Percentiles rank a stretch among this genome's conserved stretches.
Evolutionary conservation across 345 rosid species (phyloP).

Genomic region (Mallotus nudiflorus): DNA sequence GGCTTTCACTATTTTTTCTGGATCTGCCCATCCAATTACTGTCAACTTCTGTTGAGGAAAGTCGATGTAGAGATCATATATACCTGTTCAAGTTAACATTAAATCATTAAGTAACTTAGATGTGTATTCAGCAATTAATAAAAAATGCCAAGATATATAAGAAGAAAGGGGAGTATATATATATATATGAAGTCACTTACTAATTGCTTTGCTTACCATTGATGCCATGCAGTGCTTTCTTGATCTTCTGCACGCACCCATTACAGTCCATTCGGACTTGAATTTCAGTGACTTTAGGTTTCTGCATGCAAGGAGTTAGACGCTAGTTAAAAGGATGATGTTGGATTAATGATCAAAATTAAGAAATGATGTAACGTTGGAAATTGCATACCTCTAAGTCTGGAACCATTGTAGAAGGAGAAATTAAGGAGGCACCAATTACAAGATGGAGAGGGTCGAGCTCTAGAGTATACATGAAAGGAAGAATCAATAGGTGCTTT

Average conservation of each 20-base stretch:
- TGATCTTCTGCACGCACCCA: constrained; percentile 78
- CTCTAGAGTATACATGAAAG: constrained; percentile 28
- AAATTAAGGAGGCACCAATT: constrained; percentile 23
- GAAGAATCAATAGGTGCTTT: constrained; percentile 50
- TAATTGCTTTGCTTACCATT: constrained; percentile 40
- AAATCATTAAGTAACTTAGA: no score
- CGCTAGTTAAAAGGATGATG: no score
- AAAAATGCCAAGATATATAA: no score
- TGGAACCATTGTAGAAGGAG: constrained; percentile 39
- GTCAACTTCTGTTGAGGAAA: constrained; percentile 66
- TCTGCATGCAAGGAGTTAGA: constrained; percentile 34
- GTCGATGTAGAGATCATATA: constrained; percentile 57
- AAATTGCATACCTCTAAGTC: constrained; percentile 43
- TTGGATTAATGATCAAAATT: no score
- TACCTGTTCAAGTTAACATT: constrained; percentile 38
- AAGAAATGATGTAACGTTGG: no score
- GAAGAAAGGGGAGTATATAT: not conserved
- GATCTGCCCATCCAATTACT: constrained; percentile 72
- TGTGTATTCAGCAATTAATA: no score
- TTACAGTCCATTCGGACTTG: constrained; percentile 79
- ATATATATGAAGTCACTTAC: not conserved
- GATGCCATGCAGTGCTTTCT: constrained; percentile 60
- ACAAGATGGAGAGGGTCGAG: constrained; percentile 21
- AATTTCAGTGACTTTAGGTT: constrained; percentile 59
- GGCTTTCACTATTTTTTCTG: constrained; percentile 59